phyloP scores from a whole-genome alignment of 495 filamentous ascomycete species.

The Ramalina intermedia region DNA sequence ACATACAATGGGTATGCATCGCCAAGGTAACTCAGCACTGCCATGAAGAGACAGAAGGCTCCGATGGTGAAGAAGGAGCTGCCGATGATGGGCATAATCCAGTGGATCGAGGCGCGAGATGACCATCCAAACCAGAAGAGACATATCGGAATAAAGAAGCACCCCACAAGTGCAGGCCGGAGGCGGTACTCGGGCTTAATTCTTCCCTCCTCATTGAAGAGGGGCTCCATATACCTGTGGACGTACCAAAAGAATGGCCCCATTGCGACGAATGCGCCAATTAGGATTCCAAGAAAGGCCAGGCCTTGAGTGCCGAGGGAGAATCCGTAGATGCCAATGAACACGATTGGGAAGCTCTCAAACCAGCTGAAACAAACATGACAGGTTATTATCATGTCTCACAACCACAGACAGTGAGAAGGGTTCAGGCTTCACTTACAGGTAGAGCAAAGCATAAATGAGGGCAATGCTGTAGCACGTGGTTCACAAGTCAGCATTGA shows the following conservation, averaged over 20 bases:
- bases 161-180: constrained; percentile 28
- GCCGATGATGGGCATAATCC: constrained; percentile 48
- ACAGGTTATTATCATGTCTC: too few relatives aligned
- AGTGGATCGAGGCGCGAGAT: constrained; percentile 36
- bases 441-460: constrained; percentile 28
- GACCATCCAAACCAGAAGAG: constrained; percentile 42
- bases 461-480: constrained; percentile 11
- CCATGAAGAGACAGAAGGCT: constrained; percentile 17
- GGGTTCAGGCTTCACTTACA: constrained; percentile 38
- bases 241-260: constrained; percentile 10
- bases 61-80: constrained; percentile 39
- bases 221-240: neutral
- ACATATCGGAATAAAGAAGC: constrained; percentile 29
- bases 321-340: constrained; percentile 18
- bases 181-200: constrained; percentile 20
- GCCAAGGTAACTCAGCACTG: constrained; percentile 9
- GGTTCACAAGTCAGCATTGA: too few relatives aligned
- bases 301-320: constrained; percentile 17
- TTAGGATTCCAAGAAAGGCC: constrained; percentile 17
- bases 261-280: constrained; percentile 9
- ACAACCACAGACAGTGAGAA: neutral
- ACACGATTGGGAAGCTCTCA: constrained; percentile 19
- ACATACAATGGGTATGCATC: constrained; percentile 26
- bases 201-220: constrained; percentile 4
- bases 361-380: too few relatives aligned